Evolutionary conservation across 2,329 filamentous ascomycete genomes (phyloP), one percentile per base, ranked within the genome.

Genomic region (Nectriaceae sp.): DNA sequence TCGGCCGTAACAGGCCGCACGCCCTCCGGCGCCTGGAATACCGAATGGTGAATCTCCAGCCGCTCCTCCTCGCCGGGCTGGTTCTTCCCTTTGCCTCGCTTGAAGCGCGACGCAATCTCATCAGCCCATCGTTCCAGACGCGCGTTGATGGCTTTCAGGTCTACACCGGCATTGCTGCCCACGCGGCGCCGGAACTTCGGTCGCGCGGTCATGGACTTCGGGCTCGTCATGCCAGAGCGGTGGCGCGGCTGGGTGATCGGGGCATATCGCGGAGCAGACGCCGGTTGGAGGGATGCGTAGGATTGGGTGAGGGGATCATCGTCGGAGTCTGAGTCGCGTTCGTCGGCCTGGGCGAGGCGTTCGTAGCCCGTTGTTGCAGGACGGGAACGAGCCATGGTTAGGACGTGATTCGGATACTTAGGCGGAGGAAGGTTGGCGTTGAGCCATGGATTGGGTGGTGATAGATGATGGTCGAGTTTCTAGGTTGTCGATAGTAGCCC

Each of bases 141-240:
- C 50, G 93, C 92, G 70, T 99, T 99, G 72, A 99, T 97, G 51
- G 94, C 94, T 69, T 97, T 97, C 66, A 99, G 89, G 65, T 99
- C 94, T 16, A 99, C 93, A 3, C 92, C 93, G 18, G 90, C 90
- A 61, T 92, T 94, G 65, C 89, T 88, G 58, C 68, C 79, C 60
- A 65, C 72, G 60, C 73, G 76, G 65, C 61, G 73, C 60, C 72
- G 71, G 55, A 76, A 73, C 60, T 75, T 76, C 31, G 68, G 65
- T 15, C 72, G 66, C 4, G 67, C 58, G 21, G 56, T 55, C 10
- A 63, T 42, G 10, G 69, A 68, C 59, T 80, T 79, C 40, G 79
- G 78, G 31, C 79, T 79, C 48, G 77, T 72, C 77, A 86, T 83
- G 65, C 76, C 78, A 44, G 80, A 82, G 59, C 79, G 80, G 47